Evolutionary conservation across 2,329 filamentous ascomycete genomes (phyloP).

Genomic region (Penicillium capsulatum): DNA sequence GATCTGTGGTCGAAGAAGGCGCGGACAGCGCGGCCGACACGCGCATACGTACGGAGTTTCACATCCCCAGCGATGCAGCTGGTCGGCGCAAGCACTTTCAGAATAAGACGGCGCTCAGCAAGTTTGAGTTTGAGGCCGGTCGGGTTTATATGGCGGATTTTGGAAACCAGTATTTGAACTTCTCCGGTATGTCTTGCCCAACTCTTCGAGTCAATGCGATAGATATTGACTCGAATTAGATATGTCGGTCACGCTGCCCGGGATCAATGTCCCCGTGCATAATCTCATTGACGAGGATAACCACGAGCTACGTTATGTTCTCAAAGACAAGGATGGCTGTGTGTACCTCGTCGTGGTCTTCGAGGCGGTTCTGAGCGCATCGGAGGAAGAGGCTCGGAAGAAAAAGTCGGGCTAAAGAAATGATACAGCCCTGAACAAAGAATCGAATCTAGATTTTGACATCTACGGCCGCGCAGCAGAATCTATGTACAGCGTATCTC

Average conservation of each 20-base stretch:
- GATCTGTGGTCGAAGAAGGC: constrained; percentile 59
- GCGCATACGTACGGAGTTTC: constrained; percentile 44
- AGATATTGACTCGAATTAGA: constrained; percentile 20
- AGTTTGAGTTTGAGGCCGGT: constrained; percentile 60
- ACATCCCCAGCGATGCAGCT: constrained; percentile 52
- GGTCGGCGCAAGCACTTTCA: constrained; percentile 60
- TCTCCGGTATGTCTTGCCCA: constrained; percentile 55
- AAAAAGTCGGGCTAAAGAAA: background rate
- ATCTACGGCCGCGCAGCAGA: background rate
- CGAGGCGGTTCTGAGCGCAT: constrained; percentile 56
- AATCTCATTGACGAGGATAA: constrained; percentile 59
- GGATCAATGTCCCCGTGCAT: constrained; percentile 34
- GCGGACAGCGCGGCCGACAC: constrained; percentile 54
- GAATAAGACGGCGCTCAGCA: constrained; percentile 51
- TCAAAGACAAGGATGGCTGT: constrained; percentile 74
- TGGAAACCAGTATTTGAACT: constrained; percentile 89
- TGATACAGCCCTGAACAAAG: background rate
- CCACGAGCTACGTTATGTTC: constrained; percentile 83
- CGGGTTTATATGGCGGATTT: constrained; percentile 66
- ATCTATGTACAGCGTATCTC: constrained; percentile 17
- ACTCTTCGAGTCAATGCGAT: too few relatives aligned
- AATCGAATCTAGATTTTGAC: background rate
- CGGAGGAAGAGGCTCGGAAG: background rate
- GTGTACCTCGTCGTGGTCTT: constrained; percentile 80
- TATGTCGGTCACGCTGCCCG: constrained; percentile 39